A percentile compares a stretch with the other conserved stretches of the same genome.
phyloP scores from a whole-genome alignment of 169 alveolate genomes.

The Plasmodium gaboni region DNA sequence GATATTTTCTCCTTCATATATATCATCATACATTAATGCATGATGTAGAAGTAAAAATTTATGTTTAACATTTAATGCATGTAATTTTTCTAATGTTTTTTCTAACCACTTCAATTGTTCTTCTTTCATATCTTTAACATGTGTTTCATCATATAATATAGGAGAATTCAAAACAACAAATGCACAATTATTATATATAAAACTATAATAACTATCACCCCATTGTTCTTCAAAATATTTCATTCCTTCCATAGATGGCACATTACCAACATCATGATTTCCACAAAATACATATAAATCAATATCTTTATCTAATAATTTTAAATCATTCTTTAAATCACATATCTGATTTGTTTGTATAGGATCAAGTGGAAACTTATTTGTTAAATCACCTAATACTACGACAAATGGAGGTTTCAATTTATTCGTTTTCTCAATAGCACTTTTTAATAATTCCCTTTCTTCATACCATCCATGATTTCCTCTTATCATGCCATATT shows the following conservation, averaged over 20 bases:
- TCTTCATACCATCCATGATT: conserved; percentile 51
- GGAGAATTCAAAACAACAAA: conserved; percentile 31
- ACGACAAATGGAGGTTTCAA: conserved; percentile 33
- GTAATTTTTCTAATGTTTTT: conserved; percentile 21
- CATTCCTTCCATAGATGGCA: conserved; percentile 26
- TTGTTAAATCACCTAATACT: conserved; percentile 37
- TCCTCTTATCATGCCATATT: conserved; percentile 40
- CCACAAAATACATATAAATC: conserved; percentile 58
- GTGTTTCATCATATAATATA: conserved; percentile 24
- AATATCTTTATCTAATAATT: conserved; percentile 29
- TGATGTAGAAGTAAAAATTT: conserved; percentile 42
- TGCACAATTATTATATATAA: conserved; percentile 40
- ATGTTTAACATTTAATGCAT: conserved; percentile 17
- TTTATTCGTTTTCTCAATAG: conserved; percentile 40
- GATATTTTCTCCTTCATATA: conserved; percentile 43
- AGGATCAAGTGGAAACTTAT: conserved; percentile 10
- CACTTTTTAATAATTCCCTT: conserved; percentile 24
- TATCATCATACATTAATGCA: conserved; percentile 40
- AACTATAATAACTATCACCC: conserved; percentile 42
- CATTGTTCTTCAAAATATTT: conserved; percentile 9
- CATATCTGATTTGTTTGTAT: not conserved
- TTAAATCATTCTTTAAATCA: conserved; percentile 35
- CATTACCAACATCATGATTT: conserved; percentile 41
- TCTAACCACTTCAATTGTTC: conserved; percentile 50
- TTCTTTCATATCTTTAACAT: conserved; percentile 20